Evolutionary conservation across 2,329 filamentous ascomycete genomes (phyloP).

Genomic region (Coleophoma cylindrospora): DNA sequence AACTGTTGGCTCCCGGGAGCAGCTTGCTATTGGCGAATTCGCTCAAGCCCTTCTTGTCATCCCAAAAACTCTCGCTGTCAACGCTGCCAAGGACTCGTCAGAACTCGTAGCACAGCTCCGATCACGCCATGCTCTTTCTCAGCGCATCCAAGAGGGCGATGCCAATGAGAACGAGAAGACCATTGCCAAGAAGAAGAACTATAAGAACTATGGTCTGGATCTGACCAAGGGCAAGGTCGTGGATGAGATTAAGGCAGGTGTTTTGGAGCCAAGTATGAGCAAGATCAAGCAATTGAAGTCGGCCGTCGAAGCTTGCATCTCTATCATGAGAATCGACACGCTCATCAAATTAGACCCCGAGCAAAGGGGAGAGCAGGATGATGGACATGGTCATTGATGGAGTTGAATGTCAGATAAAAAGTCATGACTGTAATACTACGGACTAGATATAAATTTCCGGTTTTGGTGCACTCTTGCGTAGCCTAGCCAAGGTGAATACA

Average conservation of each 20-base stretch:
- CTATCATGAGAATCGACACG: constrained; percentile 99
- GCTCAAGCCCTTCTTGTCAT: constrained; percentile 91
- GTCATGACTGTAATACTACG: constrained; percentile 22
- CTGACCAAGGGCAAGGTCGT: constrained; percentile 83
- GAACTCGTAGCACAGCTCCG: constrained; percentile 95
- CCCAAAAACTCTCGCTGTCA: constrained; percentile 93
- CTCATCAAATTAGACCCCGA: constrained; percentile 97
- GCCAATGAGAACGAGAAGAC: constrained; percentile 82
- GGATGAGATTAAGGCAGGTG: constrained; percentile 90
- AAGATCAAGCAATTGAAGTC: constrained; percentile 98
- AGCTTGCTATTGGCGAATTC: constrained; percentile 96
- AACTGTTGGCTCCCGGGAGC: constrained; percentile 93
- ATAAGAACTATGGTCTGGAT: constrained; percentile 98
- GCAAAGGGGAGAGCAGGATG: constrained; percentile 65
- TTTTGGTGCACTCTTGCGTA: too few relatives aligned
- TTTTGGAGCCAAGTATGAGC: constrained; percentile 95
- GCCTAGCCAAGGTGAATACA: too few relatives aligned
- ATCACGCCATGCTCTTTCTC: constrained; percentile 87
- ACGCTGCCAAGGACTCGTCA: constrained; percentile 93
- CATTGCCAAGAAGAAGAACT: constrained; percentile 89
- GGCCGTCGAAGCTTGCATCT: constrained; percentile 96
- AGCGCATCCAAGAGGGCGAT: constrained; percentile 84
- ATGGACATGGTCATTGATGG: constrained; percentile 76
- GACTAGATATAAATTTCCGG: too few relatives aligned
- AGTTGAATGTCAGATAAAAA: constrained; percentile 2